Evolutionary conservation across 2,329 filamentous ascomycete genomes (phyloP).

Genomic region (Rhinocladiella similis): DNA sequence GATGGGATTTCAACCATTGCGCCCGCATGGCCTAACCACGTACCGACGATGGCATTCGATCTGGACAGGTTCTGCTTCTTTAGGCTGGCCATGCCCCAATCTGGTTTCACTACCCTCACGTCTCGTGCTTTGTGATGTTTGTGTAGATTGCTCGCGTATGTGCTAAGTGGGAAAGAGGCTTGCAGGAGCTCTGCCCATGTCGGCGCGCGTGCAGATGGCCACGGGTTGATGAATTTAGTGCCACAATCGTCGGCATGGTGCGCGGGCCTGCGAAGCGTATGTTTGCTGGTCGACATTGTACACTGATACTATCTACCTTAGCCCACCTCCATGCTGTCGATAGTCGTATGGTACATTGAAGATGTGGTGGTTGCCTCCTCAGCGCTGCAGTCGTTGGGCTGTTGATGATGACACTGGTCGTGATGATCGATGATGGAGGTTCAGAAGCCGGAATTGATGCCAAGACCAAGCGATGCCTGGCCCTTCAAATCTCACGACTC

Average conservation of each 20-base stretch:
- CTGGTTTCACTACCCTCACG: slow-evolving; percentile 16
- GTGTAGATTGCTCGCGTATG: slow-evolving; percentile 7
- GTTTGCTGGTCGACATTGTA: neutral
- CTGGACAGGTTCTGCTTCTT: slow-evolving; percentile 4
- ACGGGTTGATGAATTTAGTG: slow-evolving; percentile 19
- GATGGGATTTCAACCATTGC: slow-evolving; percentile 18
- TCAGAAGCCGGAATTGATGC: too few relatives aligned
- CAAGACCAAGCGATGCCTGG: too few relatives aligned
- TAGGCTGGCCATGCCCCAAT: slow-evolving; percentile 13
- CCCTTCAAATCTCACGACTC: too few relatives aligned
- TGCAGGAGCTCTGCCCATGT: slow-evolving; percentile 16
- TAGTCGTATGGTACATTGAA: neutral
- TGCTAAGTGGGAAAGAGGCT: slow-evolving; percentile 14
- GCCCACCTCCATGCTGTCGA: neutral
- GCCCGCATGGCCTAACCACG: slow-evolving; percentile 20
- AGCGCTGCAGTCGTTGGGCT: too few relatives aligned
- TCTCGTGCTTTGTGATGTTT: slow-evolving; percentile 11
- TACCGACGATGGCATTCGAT: slow-evolving; percentile 9
- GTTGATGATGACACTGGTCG: too few relatives aligned
- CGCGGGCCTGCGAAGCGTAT: slow-evolving; percentile 8
- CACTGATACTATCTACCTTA: neutral
- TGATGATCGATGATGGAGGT: too few relatives aligned
- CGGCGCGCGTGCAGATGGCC: slow-evolving; percentile 17
- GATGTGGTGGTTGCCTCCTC: too few relatives aligned
- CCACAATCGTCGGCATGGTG: slow-evolving; percentile 20